These are phyloP conservation scores for Dendrobium huoshanense DNA, from an alignment of 106 monocot genomes.

Conservation along the genomic window DNA sequence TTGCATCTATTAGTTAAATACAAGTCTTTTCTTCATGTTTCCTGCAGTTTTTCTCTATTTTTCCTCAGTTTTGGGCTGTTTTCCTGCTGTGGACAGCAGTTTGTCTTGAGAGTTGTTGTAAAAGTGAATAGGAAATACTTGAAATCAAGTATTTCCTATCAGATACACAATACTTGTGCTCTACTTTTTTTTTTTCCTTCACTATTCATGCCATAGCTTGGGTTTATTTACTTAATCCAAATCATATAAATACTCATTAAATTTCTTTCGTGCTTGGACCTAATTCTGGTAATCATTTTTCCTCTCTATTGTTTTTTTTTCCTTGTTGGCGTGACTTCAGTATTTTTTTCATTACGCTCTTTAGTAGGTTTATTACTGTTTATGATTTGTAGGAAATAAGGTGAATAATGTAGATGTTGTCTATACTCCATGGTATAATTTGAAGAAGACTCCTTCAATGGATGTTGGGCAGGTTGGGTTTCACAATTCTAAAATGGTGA, in stretches of 20 bases:
- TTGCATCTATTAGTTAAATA: no score
- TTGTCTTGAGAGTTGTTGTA: no score
- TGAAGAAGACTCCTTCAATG: conserved; percentile 97
- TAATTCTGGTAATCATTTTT: neutral
- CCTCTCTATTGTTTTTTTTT: neutral
- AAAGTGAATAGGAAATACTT: no score
- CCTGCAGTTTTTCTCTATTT: no score
- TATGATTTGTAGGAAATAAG: conserved; percentile 73
- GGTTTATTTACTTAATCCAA: neutral
- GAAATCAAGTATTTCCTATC: no score
- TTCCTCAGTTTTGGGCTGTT: no score
- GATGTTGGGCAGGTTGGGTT: conserved; percentile 99
- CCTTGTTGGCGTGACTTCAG: neutral
- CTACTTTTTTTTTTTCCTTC: no score
- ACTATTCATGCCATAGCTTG: neutral
- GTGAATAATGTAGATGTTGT: conserved; percentile 94
- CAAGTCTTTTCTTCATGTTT: no score
- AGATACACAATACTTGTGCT: no score
- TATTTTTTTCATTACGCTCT: neutral
- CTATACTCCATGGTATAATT: conserved; percentile 94
- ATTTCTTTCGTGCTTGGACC: neutral
- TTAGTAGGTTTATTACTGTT: neutral
- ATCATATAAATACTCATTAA: neutral
- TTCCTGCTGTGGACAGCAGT: no score
- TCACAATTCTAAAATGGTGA: conserved; percentile 91